phyloP scores from a whole-genome alignment of 257 asterid species.

The Nicotiana benthamiana region DNA sequence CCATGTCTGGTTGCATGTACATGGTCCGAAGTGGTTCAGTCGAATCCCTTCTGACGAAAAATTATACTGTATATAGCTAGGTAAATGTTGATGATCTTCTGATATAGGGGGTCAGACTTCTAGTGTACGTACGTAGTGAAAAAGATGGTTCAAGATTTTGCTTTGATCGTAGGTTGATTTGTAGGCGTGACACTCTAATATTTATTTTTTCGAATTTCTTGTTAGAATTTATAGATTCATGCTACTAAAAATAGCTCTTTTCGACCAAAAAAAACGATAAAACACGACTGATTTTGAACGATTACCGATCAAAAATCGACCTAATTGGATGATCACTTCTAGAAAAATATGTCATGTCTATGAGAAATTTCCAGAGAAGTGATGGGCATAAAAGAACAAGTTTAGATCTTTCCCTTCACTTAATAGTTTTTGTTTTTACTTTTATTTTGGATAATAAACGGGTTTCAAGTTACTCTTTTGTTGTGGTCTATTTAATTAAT shows the following conservation, averaged over 20 bases:
- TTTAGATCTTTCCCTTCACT: not conserved
- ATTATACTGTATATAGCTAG: not conserved
- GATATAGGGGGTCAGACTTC: not conserved
- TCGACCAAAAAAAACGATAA: no score
- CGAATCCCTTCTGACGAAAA: accelerated
- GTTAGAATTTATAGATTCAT: not conserved
- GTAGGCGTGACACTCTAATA: not conserved
- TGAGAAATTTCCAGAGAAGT: constrained; percentile 2
- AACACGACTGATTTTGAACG: no score
- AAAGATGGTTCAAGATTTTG: no score
- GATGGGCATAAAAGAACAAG: not conserved
- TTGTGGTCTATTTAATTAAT: not conserved
- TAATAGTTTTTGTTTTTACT: not conserved
- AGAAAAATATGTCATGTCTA: no score
- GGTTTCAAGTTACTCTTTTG: not conserved
- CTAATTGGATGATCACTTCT: no score
- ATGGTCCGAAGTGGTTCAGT: not conserved
- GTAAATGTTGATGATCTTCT: not conserved
- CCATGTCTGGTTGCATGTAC: not conserved
- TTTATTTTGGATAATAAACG: not conserved
- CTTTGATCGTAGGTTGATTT: not conserved
- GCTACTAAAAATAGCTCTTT: no score
- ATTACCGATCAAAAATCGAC: no score
- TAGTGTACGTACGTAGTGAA: not conserved
- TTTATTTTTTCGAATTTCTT: not conserved